Conservation (phyloP, 1,284 basidiomycete genomes). For the Fistulina hepatica region DNA sequence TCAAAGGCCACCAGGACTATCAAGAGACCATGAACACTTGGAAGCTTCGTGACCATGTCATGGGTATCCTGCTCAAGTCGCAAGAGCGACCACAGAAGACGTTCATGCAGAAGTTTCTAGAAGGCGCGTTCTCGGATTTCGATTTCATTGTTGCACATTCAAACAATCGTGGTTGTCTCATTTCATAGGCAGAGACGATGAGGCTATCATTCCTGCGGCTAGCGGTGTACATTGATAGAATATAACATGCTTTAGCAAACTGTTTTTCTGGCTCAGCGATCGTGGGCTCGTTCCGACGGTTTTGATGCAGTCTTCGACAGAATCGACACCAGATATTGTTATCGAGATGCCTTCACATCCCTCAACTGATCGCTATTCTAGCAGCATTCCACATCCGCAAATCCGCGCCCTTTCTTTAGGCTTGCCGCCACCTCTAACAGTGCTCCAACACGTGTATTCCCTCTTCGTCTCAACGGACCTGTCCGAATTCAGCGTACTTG, state of each 20-base stretch:
- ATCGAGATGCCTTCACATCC: too few species aligned
- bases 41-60: slow-evolving; percentile 76
- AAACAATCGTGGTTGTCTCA: slow-evolving; percentile 24
- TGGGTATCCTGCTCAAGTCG: slow-evolving; percentile 50
- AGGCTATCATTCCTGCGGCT: slow-evolving; percentile 28
- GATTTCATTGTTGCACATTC: slow-evolving; percentile 2
- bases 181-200: slow-evolving; percentile 27
- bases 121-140: slow-evolving; percentile 39
- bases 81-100: slow-evolving; percentile 44
- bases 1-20: slow-evolving; percentile 82
- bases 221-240: too few species aligned
- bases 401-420: too few species aligned
- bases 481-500: slow-evolving; percentile 38
- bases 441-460: too few species aligned
- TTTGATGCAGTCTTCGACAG: too few species aligned
- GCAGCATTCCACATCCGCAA: too few species aligned
- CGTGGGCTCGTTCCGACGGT: too few species aligned
- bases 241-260: too few species aligned
- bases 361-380: too few species aligned
- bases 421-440: too few species aligned
- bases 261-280: too few species aligned
- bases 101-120: slow-evolving; percentile 80
- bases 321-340: too few species aligned
- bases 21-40: slow-evolving; percentile 94
- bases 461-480: slow-evolving; percentile 20